These are phyloP conservation scores for Leishmania martiniquensis DNA, from an alignment of 208 protist species.

Conservation along the genomic window DNA sequence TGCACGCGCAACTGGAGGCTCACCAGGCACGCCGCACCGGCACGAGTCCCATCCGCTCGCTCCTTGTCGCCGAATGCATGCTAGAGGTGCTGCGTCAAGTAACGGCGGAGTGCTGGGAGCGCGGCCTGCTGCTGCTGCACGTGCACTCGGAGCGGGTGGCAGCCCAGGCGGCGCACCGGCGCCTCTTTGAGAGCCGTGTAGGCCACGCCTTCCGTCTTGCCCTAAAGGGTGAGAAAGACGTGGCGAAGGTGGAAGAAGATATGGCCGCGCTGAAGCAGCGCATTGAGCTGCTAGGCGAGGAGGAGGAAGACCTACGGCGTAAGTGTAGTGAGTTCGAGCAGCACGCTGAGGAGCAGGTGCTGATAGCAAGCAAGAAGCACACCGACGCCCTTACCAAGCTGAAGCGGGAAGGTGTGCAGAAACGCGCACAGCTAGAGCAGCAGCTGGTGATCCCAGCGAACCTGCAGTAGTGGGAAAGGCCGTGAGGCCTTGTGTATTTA, in stretches of 20 bases:
- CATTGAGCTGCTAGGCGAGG: conserved; percentile 52
- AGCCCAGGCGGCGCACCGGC: conserved; percentile 76
- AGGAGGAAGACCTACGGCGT: conserved; percentile 65
- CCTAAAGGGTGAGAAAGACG: conserved; percentile 88
- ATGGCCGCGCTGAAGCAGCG: conserved; percentile 48
- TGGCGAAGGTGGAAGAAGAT: conserved; percentile 58
- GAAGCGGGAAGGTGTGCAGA: conserved; percentile 78
- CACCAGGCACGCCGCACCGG: conserved; percentile 49
- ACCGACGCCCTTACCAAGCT: conserved; percentile 72
- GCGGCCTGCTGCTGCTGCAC: conserved; percentile 81
- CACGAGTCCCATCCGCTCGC: conserved; percentile 73
- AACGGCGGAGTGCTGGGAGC: conserved; percentile 83
- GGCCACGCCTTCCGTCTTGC: conserved; percentile 88
- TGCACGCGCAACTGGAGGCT: conserved; percentile 29
- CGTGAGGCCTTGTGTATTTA: neutral
- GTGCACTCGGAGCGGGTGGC: conserved; percentile 79
- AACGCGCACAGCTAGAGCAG: conserved; percentile 81
- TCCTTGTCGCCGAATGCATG: conserved; percentile 85
- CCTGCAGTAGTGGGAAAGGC: conserved; percentile 11
- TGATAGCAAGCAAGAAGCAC: conserved; percentile 83
- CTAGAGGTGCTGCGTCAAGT: conserved; percentile 90
- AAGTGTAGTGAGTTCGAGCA: conserved; percentile 69
- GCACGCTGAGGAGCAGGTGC: conserved; percentile 75
- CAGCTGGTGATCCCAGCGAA: conserved; percentile 62
- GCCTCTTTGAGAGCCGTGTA: conserved; percentile 84